Base-by-base conservation (phyloP, 305 asterid genomes). In the Solanum aculeatissimum region DNA sequence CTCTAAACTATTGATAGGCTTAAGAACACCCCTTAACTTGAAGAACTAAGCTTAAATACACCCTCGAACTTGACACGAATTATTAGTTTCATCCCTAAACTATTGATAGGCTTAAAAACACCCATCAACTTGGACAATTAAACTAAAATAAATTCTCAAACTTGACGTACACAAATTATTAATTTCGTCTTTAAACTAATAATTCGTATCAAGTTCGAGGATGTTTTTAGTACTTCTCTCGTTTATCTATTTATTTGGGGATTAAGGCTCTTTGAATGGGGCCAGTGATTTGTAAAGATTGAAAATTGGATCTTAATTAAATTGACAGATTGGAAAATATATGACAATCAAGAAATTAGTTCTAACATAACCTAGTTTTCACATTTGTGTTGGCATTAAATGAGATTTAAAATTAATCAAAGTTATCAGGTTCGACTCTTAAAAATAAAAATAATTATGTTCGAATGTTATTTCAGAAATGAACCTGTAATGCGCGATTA, bases 401-500 rank as follows among this genome's bases (percentile, higher is more conserved):
- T 25, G 6, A 9, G 6, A 25, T 25, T 23, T 8, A 43, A 7
- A 63, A 63, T 63, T 14, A 29, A 63, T 7, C 1, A 27, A 3
- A 63, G 12, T 32, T 9, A 1, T 25, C 15, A 2, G 0, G 9
- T 65, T 29, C 0, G 42, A 62, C 3, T 13, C 0, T 12, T 25
- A 2, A 13, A 2, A 14, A 27, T 65, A 27, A 14, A 13, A 14
- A 6, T 7, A 4, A 62, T 12, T 0, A 27, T 0, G 9, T 6
- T 65, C 3, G 10, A 2, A 25, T 1, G 9, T 7, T 27, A 8
- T 3, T 63, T 63, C 6, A 63, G 4, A 51, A 63, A 27, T 27
- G 0, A 0, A 27, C 0, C 0, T 63, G 7, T 2, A 63, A 3
- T 63, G 0, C 1, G 32, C 3, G 35, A 14, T n/a, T n/a, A n/a